These are phyloP conservation scores for Eucalyptus virginea DNA, from an alignment of 345 rosid genomes.

Conservation along the genomic window DNA sequence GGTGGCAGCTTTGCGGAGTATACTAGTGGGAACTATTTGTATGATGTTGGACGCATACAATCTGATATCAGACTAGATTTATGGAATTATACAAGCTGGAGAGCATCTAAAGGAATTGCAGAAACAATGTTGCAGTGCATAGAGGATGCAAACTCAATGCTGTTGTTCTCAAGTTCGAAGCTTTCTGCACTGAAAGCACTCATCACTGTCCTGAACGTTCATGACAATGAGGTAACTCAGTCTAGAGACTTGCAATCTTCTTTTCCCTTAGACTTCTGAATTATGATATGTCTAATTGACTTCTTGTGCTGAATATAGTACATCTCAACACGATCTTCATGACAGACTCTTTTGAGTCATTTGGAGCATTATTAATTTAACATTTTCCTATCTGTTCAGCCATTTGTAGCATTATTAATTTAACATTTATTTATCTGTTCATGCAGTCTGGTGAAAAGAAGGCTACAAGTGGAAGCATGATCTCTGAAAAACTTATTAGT, in stretches of 20 bases:
- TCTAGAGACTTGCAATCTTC: not conserved
- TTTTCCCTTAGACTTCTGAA: not conserved
- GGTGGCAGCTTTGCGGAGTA: constrained; percentile 5
- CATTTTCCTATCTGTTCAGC: not conserved
- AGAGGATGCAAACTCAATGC: constrained; percentile 54
- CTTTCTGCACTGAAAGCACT: constrained; percentile 56
- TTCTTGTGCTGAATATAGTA: not conserved
- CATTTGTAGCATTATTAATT: not conserved
- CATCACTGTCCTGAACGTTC: constrained; percentile 38
- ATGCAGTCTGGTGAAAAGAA: constrained; percentile 37
- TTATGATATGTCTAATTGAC: not conserved
- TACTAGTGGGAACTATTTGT: constrained; percentile 20
- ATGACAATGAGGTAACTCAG: constrained; percentile 37
- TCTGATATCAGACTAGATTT: constrained; percentile 47
- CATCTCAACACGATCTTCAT: not conserved
- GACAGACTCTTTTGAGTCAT: not conserved
- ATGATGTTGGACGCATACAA: constrained; percentile 30
- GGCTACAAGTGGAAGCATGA: constrained; percentile 14
- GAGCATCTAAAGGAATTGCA: constrained; percentile 42
- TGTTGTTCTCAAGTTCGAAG: constrained; percentile 51
- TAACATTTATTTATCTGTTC: not conserved
- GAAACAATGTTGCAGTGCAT: constrained; percentile 57
- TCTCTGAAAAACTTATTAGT: constrained; percentile 35
- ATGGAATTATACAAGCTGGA: constrained; percentile 88
- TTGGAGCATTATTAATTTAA: not conserved